A percentile compares a stretch with the other conserved stretches of the same genome.
Conservation (phyloP, 441 rosid genomes). For the Pelargonium myrrhifolium region DNA sequence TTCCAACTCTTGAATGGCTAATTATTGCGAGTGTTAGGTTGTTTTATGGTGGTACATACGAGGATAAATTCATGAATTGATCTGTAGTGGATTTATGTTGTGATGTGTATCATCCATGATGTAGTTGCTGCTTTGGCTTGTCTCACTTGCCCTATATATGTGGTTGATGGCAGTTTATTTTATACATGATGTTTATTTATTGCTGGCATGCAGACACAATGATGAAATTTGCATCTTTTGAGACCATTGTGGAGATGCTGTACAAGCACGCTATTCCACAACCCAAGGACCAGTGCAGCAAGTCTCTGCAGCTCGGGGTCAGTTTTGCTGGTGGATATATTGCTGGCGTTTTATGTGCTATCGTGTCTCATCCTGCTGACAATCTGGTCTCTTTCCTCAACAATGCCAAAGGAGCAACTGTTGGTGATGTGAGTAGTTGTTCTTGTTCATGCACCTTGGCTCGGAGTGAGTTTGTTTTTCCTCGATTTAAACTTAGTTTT, state of each 20-base stretch:
- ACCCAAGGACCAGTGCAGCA: slow-evolving; percentile 92
- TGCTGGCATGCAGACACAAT: slow-evolving; percentile 67
- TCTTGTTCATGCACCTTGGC: neutral
- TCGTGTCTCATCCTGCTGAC: slow-evolving; percentile 95
- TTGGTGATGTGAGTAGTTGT: slow-evolving; percentile 57
- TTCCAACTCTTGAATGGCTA: too few species aligned
- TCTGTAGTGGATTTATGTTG: too few species aligned
- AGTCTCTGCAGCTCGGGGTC: slow-evolving; percentile 70
- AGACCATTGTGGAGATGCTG: slow-evolving; percentile 86
- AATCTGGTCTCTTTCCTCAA: slow-evolving; percentile 95
- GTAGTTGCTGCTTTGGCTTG: neutral
- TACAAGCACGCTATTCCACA: slow-evolving; percentile 82
- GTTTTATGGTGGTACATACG: too few species aligned
- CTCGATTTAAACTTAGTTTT: slow-evolving; percentile 1
- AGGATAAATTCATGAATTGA: too few species aligned
- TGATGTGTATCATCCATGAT: neutral
- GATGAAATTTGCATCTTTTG: slow-evolving; percentile 99
- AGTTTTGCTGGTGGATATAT: slow-evolving; percentile 95
- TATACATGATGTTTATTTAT: neutral
- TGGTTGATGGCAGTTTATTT: neutral
- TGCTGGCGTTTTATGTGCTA: slow-evolving; percentile 83
- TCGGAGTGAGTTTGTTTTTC: neutral
- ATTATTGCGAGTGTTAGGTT: too few species aligned
- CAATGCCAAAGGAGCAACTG: slow-evolving; percentile 86
- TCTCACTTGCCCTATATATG: neutral